Base-by-base conservation (phyloP, 1,284 basidiomycete species). In the Filobasidium uniguttulatum region DNA sequence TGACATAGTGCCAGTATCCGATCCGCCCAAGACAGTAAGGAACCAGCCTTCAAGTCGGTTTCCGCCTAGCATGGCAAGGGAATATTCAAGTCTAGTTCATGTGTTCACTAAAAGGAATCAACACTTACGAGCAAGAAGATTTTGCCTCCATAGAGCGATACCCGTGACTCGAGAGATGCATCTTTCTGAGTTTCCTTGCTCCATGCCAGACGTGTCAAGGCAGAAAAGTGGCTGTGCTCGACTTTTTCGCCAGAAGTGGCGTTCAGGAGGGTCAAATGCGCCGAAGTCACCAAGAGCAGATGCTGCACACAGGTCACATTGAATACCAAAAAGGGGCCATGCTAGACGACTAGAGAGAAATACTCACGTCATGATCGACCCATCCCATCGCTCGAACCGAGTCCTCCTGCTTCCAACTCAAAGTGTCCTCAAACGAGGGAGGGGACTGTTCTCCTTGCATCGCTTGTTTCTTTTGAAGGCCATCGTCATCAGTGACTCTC, bases 21-120 rank as follows among this genome's bases (percentile, higher is more conserved):
- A 64, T 98, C 91, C 9, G 93, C 89, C 94, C 94, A 99, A 1
- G 89, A 88, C 38, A 93, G 73, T 22, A 97, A 72, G 0, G 84
- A 87, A 25, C 90, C 94, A 0, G 85, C 86, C 62, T 80, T 76
- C 1, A 97, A 59, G 51, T 80, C 80, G 22, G 60, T 55, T 31
- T 62, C 56, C 9, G 71, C 72, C 71, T 72, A 45, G 5, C 48
- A 15, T 26, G 15, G 44, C 2, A 28, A 26, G 28, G 22, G 8
- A 15, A 20, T 12, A 17, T 26, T 23, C 37, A 9, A 6, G 10
- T n/a, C 14, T 3, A 8, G 17, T n/a, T 9, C 22, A 12, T 2
- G 9, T 15, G 20, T 15, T 3, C n/a, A 36, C 46, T 26, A 2
- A 33, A 19, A 37, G 3, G 23, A 40, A n/a, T n/a, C n/a, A 33